Base-by-base conservation (phyloP, 2,329 filamentous ascomycete genomes). In the Beauveria sp. region DNA sequence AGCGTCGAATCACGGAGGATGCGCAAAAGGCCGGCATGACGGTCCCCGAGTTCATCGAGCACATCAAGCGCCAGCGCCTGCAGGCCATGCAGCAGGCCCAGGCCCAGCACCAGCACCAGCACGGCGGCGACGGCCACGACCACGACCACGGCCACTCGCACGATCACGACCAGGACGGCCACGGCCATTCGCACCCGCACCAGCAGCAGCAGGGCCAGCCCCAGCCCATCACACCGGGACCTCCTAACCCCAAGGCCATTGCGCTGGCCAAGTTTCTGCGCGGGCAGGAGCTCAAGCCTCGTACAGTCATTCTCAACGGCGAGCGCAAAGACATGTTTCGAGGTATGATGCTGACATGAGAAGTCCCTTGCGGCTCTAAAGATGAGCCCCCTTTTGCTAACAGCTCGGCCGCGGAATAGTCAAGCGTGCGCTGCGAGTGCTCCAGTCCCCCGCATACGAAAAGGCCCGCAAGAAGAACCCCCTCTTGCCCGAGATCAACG, bases 301-400 rank as follows among this genome's bases (percentile, higher is more conserved):
- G 94, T 65, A 97, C 92, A 20, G 93, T 90, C 73, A 96, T 99
- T 65, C 84, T 97, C 66, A 92, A 97, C 66, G 94, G 94, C 69
- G 92, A 97, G 81, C 85, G 94, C 70, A 97, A 96, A 77, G 93
- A 99, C 66, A 96, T 99, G 90, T 97, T 99, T 76, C 89, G 88
- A 82, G 92, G 91, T 93, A 79, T 55, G 71, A 28, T 20, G 9
- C 8, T 16, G 16, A 14, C 14, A 5, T 3, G 64, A 24, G 34
- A 28, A 3, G n/a, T 14, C 14, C 16, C 24, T 7, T 14, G 12
- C 14, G 14, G 28, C n/a, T 44, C 18, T 20, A 20, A 20, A n/a
- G 20, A 48, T 51, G 52, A 16, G 46, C 7, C 34, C n/a, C 18
- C 47, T 53, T 53, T 18, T 41, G 44, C 22, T 51, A 22, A 20